Base-by-base conservation (phyloP, 2,329 filamentous ascomycete genomes). In the Fusarium annulatum region DNA sequence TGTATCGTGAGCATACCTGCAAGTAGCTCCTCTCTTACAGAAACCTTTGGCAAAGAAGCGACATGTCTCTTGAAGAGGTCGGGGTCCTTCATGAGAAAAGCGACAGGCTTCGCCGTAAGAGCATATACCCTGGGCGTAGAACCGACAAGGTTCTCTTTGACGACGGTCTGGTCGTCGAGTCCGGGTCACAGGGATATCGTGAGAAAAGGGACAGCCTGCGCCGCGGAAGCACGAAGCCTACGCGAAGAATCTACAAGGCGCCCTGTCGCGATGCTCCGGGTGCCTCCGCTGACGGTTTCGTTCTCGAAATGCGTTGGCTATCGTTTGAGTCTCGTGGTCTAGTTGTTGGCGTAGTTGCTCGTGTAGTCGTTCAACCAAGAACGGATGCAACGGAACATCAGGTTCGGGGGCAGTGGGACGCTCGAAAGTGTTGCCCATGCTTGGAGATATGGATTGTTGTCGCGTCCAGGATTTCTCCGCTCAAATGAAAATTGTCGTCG, bases 41-140 rank as follows among this genome's bases (percentile, higher is more conserved):
- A 55, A 15, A 8, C 57, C 57, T 28, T 33, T 36, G 11, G 48
- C 39, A 3, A 55, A 61, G n/a, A 41, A 61, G 19, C 45, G 57
- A 9, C 62, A 65, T 36, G 26, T 3, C 9, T 34, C 28, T 30
- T 14, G 39, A 23, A n/a, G 18, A 36, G 26, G 26, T 14, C 9
- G 9, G 10, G 39, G 15, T 6, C 38, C 45, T 6, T 51, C 23
- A 3, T 64, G 45, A 9, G 36, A 10, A 34, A 39, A 60, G 8
- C 36, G 45, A 11, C 55, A 64, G 14, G 38, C 23, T 9, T 14
- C 14, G 5, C 61, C 45, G 8, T 30, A 9, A 7, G 28, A 28
- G 30, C 61, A 64, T 7, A 4, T 19, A 8, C 53, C 53, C 5
- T 38, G 53, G 2, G 42, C 36, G 9, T 28, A 30, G 10, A 23